Evolutionary conservation across 805 yeast genomes (phyloP), one percentile per base, ranked within the genome.

Genomic region (Yarrowia divulgata): DNA sequence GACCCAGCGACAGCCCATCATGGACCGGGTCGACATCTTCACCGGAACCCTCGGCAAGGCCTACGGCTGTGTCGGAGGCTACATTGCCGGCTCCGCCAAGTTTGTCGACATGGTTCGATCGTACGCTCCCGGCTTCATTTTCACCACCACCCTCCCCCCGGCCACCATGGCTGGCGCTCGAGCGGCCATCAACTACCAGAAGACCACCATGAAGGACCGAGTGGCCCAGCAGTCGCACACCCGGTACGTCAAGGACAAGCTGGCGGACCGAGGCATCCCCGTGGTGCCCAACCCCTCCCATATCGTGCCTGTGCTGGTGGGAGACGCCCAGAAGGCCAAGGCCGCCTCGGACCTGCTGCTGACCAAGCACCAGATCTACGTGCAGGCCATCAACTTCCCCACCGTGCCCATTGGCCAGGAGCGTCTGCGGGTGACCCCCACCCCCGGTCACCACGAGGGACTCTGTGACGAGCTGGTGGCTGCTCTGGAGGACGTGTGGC

Each of bases 21-120:
- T 90, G 91, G 93, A 89, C 79, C 88, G 98, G 78, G 86, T 95
- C 69, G 99, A 95, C 77, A 91, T 95, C 88, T 88, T 95, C 77
- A 94, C 99, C 66, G 99, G 98, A 73, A 95, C 99, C 67, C 85
- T 95, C 73, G 99, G 98, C 79, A 95, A 95, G 80, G 95, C 98
- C 16, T 95, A 88, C 76, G 99, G 98, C 76, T 86, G 93, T 67
- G 98, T 95, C 71, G 99, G 99, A 76, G 99, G 99, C 71, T 95
- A 95, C 78, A 89, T 95, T 73, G 97, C 99, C 69, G 98, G 95
- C 45, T 88, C 89, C 49, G 85, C 88, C 62, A 85, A 84, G 72
- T 84, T 94, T 78, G 86, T 93, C 74, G 99, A 95, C 81, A 94
- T 97, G 97, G 83, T 95, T 74, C 88, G 99, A 81, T 92, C 97